Evolutionary conservation across 2,329 filamentous ascomycete genomes (phyloP).

Genomic region (Gnomoniopsis smithogilvyi): DNA sequence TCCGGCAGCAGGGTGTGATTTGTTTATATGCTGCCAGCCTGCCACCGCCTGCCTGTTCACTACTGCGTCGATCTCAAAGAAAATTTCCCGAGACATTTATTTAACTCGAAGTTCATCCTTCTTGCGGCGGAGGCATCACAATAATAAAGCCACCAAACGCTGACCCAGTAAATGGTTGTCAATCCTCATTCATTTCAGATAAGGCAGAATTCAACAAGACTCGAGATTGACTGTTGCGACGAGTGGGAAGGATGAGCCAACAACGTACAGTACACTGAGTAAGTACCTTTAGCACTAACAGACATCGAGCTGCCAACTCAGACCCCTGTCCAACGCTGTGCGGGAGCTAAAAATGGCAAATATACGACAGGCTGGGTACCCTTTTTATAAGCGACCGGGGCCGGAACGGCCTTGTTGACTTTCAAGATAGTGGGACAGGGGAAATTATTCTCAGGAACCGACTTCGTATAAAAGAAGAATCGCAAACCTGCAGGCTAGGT

Average conservation of each 20-base stretch:
- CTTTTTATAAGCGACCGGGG: constrained; percentile 10
- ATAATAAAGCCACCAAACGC: no score
- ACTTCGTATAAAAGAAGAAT: constrained; percentile 7
- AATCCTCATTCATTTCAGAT: no score
- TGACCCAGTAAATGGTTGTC: no score
- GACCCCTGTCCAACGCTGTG: constrained; percentile 6
- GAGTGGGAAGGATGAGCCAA: background rate
- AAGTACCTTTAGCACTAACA: constrained; percentile 10
- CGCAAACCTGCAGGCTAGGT: background rate
- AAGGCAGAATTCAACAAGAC: no score
- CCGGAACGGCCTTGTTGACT: constrained; percentile 6
- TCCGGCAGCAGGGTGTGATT: no score
- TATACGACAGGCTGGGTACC: constrained; percentile 11
- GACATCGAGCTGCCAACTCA: constrained; percentile 2
- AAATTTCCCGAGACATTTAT: no score
- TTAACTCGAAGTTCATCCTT: no score
- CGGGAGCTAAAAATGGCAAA: constrained; percentile 27
- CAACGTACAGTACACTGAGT: background rate
- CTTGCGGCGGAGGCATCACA: no score
- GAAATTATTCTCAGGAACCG: constrained; percentile 10
- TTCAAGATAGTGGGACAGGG: constrained; percentile 11
- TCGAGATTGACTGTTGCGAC: no score
- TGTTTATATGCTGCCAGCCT: no score
- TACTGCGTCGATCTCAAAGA: no score
- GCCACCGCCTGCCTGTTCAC: no score